These are phyloP conservation scores for Senna tora DNA, from an alignment of 306 rosid species.

Conservation along the genomic window DNA sequence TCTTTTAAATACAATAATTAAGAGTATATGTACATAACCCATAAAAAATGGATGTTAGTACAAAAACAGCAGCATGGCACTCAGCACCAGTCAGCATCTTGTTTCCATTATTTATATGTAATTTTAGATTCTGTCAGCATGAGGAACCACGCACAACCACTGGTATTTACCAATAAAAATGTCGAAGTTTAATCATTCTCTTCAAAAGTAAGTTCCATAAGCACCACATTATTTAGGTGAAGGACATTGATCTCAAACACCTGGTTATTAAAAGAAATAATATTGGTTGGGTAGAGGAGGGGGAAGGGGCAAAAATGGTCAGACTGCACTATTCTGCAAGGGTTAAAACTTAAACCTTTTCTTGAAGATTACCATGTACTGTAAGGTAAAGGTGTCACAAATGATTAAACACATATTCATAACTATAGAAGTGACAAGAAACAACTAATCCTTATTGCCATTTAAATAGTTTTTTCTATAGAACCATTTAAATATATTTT, in stretches of 20 bases:
- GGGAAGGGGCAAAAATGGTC: too few relatives aligned
- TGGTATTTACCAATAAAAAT: slow-evolving; percentile 1
- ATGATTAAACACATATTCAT: slow-evolving; percentile 17
- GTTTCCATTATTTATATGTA: slow-evolving; percentile 27
- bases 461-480: slow-evolving; percentile 15
- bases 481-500: slow-evolving; percentile 3
- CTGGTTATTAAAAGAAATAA: neutral
- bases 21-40: slow-evolving; percentile 5
- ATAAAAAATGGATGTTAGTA: slow-evolving; percentile 25
- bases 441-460: slow-evolving; percentile 2
- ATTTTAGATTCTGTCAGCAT: slow-evolving; percentile 10
- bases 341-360: slow-evolving; percentile 1
- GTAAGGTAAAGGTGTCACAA: slow-evolving; percentile 20
- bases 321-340: too few relatives aligned
- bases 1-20: slow-evolving; percentile 24
- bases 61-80: slow-evolving; percentile 27
- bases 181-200: slow-evolving; percentile 12
- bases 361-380: slow-evolving; percentile 9
- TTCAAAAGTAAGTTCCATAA: slow-evolving; percentile 26
- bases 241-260: slow-evolving; percentile 18
- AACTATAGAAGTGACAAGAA: slow-evolving; percentile 12
- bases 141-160: slow-evolving; percentile 9
- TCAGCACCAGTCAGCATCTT: neutral
- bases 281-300: too few relatives aligned
- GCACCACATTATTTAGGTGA: slow-evolving; percentile 11